Evolutionary conservation across 352 stramenopile genomes (phyloP).

Genomic region (Globisporangium middletonii): DNA sequence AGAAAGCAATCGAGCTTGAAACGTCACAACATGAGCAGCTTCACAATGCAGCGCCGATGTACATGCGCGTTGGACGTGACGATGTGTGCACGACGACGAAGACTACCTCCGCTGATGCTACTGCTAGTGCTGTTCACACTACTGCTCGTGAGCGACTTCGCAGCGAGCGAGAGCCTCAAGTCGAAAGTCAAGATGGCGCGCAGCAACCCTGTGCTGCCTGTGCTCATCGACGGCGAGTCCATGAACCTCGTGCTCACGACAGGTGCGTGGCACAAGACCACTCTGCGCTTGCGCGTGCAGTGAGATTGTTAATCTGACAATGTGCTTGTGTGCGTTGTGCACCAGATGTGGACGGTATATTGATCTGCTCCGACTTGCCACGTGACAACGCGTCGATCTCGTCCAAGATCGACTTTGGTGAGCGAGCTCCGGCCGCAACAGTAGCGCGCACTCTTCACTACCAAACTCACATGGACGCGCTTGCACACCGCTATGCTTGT

Average conservation of each 20-base stretch:
- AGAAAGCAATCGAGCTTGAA: no score
- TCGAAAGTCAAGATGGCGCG: constrained; percentile 30
- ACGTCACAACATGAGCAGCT: no score
- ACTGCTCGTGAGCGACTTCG: background rate
- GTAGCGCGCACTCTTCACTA: background rate
- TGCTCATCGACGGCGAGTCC: constrained; percentile 20
- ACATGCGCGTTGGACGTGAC: no score
- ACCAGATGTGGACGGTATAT: constrained; percentile 31
- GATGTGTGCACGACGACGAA: no score
- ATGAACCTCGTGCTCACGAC: constrained; percentile 40
- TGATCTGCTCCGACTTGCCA: constrained; percentile 28
- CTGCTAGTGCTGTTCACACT: background rate
- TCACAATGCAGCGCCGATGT: no score
- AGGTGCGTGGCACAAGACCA: constrained; percentile 8
- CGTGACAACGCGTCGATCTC: background rate
- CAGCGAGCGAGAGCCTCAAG: constrained; percentile 1
- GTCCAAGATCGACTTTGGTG: constrained; percentile 33
- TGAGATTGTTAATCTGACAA: background rate
- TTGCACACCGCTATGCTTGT: background rate
- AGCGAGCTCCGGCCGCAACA: background rate
- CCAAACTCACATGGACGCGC: background rate
- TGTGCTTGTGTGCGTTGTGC: no score
- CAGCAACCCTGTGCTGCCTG: constrained; percentile 37
- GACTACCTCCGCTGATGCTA: background rate
- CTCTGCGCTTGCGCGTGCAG: background rate